Evolutionary conservation across 257 asterid genomes (phyloP), one percentile per base, ranked within the genome.

Genomic region (Plantago elongata): DNA sequence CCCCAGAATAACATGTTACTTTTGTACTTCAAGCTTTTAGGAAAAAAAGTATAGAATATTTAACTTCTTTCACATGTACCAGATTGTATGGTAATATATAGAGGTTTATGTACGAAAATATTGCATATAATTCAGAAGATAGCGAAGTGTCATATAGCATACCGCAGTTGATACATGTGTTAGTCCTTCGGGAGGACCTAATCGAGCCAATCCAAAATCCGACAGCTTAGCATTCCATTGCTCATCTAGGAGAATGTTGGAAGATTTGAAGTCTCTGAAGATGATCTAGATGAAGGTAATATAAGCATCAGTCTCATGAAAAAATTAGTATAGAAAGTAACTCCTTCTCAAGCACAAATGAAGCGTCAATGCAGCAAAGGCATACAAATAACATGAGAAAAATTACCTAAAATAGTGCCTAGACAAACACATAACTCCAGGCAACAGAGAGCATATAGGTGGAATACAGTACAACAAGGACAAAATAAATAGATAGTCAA

Each of bases 211-310:
- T 22, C 92, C 88, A 38, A 84, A 81, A 69, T 84, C 92, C 13
- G 92, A 81, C n/a, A 84, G 79, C 64, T 81, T 84, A 57, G 88
- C 82, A 65, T 79, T 81, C 92, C 92, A 84, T 40, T 81, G 74
- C 22, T 84, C 88, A 38, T 84, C 92, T 61, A 84, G 69, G 34
- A 84, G 88, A 69, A 84, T 84, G 52, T 84, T 84, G 0, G 92
- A 84, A 15, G 88, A 54, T 60, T 84, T 84, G 78, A 84, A 84
- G 70, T 84, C 92, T 47, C 92, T 71, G 74, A 81, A 84, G 60
- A 84, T 84, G 64, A 84, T 81, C 92, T 84, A 75, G 10, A 62
- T 7, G 15, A n/a, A 12, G 29, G 65, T 44, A 65, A 9, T n/a
- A 47, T 29, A 63, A 57, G 44, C 22, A 11, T 65, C 63, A 70